Evolutionary conservation across 2,329 filamentous ascomycete species (phyloP), one percentile per base, ranked within the genome.

Genomic region (Leptodontidium sp.): DNA sequence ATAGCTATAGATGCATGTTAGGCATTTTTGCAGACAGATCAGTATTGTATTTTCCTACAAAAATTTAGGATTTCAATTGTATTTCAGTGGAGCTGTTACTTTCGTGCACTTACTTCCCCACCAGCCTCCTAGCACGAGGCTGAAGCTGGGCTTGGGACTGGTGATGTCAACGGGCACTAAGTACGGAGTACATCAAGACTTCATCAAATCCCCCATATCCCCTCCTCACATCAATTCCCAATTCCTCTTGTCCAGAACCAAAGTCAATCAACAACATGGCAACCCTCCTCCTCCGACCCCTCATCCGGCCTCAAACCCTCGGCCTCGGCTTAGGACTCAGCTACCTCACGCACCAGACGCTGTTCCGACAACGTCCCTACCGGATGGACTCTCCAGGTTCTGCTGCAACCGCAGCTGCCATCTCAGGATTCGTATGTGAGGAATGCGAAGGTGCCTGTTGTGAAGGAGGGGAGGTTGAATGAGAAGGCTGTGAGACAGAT

Each of bases 301-400:
- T 75, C 50, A 55, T 78, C 47, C 74, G 75, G 14, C 78, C 77
- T 17, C 76, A 77, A 52, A 71, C 65, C 38, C 38, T 67, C 38
- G 78, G 78, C 57, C 72, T 81, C 15, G 79, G 80, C 4, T 70
- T 81, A 17, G 75, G 78, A n/a, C 66, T 81, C 64, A 75, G 78
- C 62, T 75, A 77, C 64, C 70, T 78, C 24, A 70, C 75, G 15
- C 64, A 75, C 52, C 63, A 65, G 14, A 53, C 52, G 24, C 72
- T 75, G 14, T 52, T 15, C 57, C 76, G 77, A 65, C 66, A 68
- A 26, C 38, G 38, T 40, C 79, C 80, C 6, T 55, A 79, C 29
- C 76, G 76, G 26, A 72, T 81, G 40, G 79, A 81, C 57, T 66
- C 68, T 21, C 21, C 21, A 21, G 21, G 21, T 52, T 35, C 61